Percentiles rank a stretch among this genome's conserved stretches.
Conservation (phyloP, 768 basidiomycete genomes). For the Auricularia sp. region DNA sequence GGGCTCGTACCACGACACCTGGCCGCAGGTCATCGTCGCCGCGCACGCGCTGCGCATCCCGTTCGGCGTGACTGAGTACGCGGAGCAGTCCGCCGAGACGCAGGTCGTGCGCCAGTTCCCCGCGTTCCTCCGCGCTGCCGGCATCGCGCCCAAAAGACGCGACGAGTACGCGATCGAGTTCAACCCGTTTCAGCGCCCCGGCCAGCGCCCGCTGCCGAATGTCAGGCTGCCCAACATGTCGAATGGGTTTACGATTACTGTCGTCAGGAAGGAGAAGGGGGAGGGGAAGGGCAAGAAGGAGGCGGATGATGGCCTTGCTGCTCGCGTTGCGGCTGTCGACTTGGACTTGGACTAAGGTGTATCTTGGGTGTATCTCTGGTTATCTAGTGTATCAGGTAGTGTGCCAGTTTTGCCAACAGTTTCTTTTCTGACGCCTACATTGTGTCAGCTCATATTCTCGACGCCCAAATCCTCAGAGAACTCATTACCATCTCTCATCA, state of each 20-base stretch:
- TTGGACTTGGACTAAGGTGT: background rate
- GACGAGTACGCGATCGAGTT: constrained; percentile 20
- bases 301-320: background rate
- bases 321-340: background rate
- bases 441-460: no score
- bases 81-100: constrained; percentile 23
- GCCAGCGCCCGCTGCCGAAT: constrained; percentile 20
- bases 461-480: no score
- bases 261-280: background rate
- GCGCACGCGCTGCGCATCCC: constrained; percentile 16
- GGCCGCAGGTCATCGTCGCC: background rate
- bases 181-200: constrained; percentile 26
- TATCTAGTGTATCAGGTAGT: no score
- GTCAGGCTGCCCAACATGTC: constrained; percentile 19
- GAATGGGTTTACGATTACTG: background rate
- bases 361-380: background rate
- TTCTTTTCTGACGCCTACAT: no score
- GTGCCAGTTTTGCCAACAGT: no score
- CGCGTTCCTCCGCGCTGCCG: background rate
- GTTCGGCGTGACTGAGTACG: constrained; percentile 28
- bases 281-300: background rate
- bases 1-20: background rate
- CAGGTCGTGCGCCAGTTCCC: background rate
- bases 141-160: constrained; percentile 18
- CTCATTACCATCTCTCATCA: no score